Conservation (phyloP, 768 basidiomycete genomes). For the Tubosaeta sp. region DNA sequence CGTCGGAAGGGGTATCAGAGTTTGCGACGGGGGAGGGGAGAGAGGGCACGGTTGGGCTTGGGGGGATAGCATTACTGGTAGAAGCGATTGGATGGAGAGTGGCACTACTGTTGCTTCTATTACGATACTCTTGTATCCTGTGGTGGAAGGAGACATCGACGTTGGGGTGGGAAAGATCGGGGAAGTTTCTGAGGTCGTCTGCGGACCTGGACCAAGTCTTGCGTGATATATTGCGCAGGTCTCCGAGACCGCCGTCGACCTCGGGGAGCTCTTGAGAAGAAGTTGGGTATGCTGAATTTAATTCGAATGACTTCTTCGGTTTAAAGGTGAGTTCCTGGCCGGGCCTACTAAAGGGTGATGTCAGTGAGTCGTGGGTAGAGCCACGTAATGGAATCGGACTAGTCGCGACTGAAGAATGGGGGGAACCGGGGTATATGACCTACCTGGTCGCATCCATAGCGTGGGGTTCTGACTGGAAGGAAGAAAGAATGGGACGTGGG, state of each 20-base stretch:
- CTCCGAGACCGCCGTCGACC: conserved; percentile 45
- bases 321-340: conserved; percentile 58
- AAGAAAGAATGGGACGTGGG: conserved; percentile 63
- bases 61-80: conserved; percentile 22
- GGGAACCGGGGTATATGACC: conserved; percentile 22
- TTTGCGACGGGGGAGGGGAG: conserved; percentile 35
- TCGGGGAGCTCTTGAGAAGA: conserved; percentile 30
- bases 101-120: conserved; percentile 52
- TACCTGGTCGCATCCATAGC: conserved; percentile 50
- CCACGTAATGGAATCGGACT: conserved; percentile 4
- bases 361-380: conserved; percentile 13
- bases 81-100: conserved; percentile 40
- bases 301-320: conserved; percentile 42
- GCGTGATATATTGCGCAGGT: conserved; percentile 64
- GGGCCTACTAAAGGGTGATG: conserved; percentile 42
- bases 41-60: conserved; percentile 36
- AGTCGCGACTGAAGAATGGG: conserved; percentile 5
- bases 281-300: conserved; percentile 30
- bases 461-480: conserved; percentile 44
- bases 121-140: conserved; percentile 61
- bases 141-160: conserved; percentile 53
- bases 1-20: conserved; percentile 20
- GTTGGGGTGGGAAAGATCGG: conserved; percentile 31
- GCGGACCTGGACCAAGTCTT: conserved; percentile 78
- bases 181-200: conserved; percentile 67